Base-by-base conservation (phyloP, 805 yeast species). In the Cyberlindnera maritima region DNA sequence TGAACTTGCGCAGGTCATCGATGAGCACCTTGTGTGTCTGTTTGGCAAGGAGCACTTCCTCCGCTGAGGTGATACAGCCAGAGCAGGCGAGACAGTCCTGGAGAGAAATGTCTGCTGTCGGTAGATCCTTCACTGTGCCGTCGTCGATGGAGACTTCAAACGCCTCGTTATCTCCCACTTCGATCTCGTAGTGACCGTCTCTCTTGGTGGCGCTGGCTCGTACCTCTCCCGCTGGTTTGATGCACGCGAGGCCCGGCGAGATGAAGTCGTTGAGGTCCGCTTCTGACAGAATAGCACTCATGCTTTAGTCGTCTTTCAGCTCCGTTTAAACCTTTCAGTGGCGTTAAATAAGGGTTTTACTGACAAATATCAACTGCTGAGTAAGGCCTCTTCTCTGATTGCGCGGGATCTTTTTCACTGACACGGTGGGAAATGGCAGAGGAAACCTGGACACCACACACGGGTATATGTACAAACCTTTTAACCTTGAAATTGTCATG, bases 21-120 rank as follows among this genome's bases (percentile, higher is more conserved):
- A 90, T 55, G 39, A 94, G 74, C 56, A 91, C 91, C 19, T 78
- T 79, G 57, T 91, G 95, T 33, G 96, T 87, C 63, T 94, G 99
- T 54, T 88, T 84, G 2, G 96, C 88, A 35, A 94, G 85, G 39
- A 94, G 69, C 7, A 94, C 89, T 52, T 92, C 96, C 62, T 94
- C 99, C n/a, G 97, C 95, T 4, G 96, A 87, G 0, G 99, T 94
- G 45, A 94, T 89, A 65, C 99, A 94, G 0, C 99, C 99, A 9
- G 95, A 82, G 62, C 99, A 94, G 0, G 99, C 99, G 44, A 94
- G 71, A 66, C 99, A 94, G 69, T 94, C 99, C 17, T 90, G 83
- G 42, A 94, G 68, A 2, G 94, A 85, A 39, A 94, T 92, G 53
- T 87, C 92, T 0, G 97, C 98, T 43, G 89, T 82, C 23, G 83